Conservation (phyloP, 164 flowering plant species). For the Umbellularia californica region DNA sequence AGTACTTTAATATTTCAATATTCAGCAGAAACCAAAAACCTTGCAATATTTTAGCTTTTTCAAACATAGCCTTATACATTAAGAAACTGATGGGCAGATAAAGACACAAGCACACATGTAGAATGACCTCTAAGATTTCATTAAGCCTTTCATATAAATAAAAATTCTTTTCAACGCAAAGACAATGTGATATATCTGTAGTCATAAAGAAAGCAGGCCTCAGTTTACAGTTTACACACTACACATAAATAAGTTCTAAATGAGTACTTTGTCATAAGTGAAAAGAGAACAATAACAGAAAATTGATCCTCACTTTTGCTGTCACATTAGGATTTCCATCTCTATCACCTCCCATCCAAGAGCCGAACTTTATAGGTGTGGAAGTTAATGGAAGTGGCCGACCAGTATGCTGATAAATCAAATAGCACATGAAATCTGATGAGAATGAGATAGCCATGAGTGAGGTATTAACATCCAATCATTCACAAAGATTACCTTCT, state of each 20-base stretch:
- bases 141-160: neutral
- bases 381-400: slow-evolving; percentile 85
- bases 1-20: neutral
- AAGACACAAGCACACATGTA: neutral
- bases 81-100: neutral
- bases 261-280: neutral
- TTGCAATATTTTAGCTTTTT: neutral
- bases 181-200: neutral
- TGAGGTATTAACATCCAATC: neutral
- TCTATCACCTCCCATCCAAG: slow-evolving; percentile 99
- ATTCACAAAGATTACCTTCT: slow-evolving; percentile 49
- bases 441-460: slow-evolving; percentile 7
- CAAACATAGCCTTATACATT: neutral
- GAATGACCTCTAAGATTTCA: neutral
- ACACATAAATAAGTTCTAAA: neutral
- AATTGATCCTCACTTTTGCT: slow-evolving; percentile 50
- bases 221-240: neutral
- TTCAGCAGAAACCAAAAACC: neutral
- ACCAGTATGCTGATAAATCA: slow-evolving; percentile 68
- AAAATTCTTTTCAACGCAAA: neutral
- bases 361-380: slow-evolving; percentile 88
- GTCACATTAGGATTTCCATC: slow-evolving; percentile 99
- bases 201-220: neutral
- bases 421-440: slow-evolving; percentile 1
- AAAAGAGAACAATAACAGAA: neutral